A percentile compares a stretch with the other conserved stretches of the same genome.
Evolutionary conservation across 2,329 filamentous ascomycete species (phyloP).

Genomic region (Cadophora sp.): DNA sequence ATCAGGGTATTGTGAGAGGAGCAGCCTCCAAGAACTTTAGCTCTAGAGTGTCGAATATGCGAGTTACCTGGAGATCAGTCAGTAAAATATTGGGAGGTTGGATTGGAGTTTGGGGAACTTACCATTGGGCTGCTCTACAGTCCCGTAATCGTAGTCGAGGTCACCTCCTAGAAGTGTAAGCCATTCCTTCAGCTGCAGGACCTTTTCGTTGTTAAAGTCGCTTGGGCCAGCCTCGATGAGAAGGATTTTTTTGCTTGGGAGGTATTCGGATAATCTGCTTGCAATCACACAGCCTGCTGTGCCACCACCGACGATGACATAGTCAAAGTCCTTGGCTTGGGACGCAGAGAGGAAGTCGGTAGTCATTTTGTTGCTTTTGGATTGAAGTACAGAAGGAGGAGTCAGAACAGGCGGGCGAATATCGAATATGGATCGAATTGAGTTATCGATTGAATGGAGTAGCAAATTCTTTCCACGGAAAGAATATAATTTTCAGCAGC

Average conservation of each 20-base stretch:
- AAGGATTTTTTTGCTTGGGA: conserved; percentile 81
- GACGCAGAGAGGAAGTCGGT: conserved; percentile 42
- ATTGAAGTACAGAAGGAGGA: conserved; percentile 4
- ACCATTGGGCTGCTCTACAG: conserved; percentile 85
- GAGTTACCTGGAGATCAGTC: conserved; percentile 71
- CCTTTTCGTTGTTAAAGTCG: conserved; percentile 87
- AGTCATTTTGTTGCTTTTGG: conserved; percentile 37
- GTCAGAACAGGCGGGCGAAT: not conserved
- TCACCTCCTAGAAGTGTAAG: conserved; percentile 83
- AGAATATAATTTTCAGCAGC: conserved; percentile 12
- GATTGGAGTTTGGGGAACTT: conserved; percentile 57
- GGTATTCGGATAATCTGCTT: conserved; percentile 68
- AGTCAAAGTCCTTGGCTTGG: conserved; percentile 51
- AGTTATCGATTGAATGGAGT: not conserved
- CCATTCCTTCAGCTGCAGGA: conserved; percentile 88
- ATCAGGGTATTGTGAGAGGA: conserved; percentile 95
- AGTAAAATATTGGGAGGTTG: conserved; percentile 14
- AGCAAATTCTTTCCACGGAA: not conserved
- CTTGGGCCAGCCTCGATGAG: conserved; percentile 89
- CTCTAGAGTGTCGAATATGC: conserved; percentile 88
- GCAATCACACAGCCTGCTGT: conserved; percentile 57
- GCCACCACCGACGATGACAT: conserved; percentile 58
- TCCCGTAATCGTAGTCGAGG: conserved; percentile 90
- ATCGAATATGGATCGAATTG: not conserved
- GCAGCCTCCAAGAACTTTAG: conserved; percentile 91